Conservation (phyloP, 495 filamentous ascomycete species). For the Endocarpon pusillum region DNA sequence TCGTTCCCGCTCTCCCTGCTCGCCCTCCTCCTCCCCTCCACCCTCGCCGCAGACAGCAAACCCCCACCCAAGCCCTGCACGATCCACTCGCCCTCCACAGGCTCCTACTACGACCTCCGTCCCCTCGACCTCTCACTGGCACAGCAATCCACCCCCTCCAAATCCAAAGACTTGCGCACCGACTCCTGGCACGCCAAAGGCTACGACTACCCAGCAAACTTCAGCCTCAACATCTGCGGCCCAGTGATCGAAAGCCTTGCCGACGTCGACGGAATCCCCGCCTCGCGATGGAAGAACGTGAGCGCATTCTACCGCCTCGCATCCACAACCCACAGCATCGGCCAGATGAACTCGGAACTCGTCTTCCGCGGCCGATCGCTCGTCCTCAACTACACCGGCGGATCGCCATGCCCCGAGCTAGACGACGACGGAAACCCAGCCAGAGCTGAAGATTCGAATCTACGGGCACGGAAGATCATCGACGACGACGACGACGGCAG, state of each 20-base stretch:
- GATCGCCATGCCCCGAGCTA: constrained; percentile 50
- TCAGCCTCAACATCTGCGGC: constrained; percentile 87
- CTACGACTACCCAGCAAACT: constrained; percentile 75
- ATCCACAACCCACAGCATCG: constrained; percentile 66
- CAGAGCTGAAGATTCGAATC: constrained; percentile 7
- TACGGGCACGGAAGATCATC: constrained; percentile 11
- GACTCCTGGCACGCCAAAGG: constrained; percentile 71
- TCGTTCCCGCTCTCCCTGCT: constrained; percentile 16
- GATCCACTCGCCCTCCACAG: constrained; percentile 51
- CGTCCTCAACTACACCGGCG: constrained; percentile 77
- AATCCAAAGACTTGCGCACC: constrained; percentile 32
- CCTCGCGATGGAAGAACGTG: constrained; percentile 55
- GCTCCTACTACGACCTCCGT: constrained; percentile 80
- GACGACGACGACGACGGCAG: constrained; percentile 22
- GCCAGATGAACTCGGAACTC: constrained; percentile 50
- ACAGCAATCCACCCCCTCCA: constrained; percentile 26
- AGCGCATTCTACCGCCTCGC: constrained; percentile 74
- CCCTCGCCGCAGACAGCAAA: constrained; percentile 18
- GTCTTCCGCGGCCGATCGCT: constrained; percentile 78
- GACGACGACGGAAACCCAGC: constrained; percentile 13
- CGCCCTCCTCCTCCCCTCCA: constrained; percentile 12
- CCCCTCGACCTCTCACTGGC: constrained; percentile 45
- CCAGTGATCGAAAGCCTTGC: constrained; percentile 63
- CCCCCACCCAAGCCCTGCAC: constrained; percentile 49
- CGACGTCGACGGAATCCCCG: constrained; percentile 51